Evolutionary conservation across 331 rosid species (phyloP), one percentile per base, ranked within the genome.

Genomic region (Telfairia occidentalis): DNA sequence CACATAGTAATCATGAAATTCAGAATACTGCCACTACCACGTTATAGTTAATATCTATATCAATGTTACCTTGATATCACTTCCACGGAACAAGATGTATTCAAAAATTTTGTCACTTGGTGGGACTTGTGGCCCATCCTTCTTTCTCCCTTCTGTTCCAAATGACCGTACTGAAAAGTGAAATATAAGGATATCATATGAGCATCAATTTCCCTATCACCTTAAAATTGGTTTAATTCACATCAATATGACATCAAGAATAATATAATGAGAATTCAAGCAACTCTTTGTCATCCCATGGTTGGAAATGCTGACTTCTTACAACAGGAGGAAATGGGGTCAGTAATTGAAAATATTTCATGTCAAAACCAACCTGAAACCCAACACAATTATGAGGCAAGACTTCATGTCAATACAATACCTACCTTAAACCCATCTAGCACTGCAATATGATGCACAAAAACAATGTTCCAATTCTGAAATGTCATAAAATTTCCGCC

Each of bases 141-240:
- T 72, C 75, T 61, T 78, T 18, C 82, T 65, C 42, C 82, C 82
- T 73, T 78, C 82, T 11, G 82, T 78, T 49, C 82, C 82, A 48
- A 78, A 78, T n/a, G 82, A 82, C 28, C 80, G 65, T 12, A 82
- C 85, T 81, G 79, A 77, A 79, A 34, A 73, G 77, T 46, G 49
- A 16, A 74, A 69, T 59, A 81, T 24, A 18, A 43, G 12, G n/a
- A 60, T 60, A 75, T 43, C 78, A 43, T 42, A 35, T 54, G 15
- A 73, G 37, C 24, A 23, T 19, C 19, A 53, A 24, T 52, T 9
- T 35, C 15, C 13, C 37, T 23, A 35, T 7, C 21, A 35, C 11
- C 64, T 19, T 52, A 32, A 50, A 11, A 49, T 46, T 71, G 60
- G 29, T 15, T 26, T 48, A 48, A 71, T 23, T 5, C 5, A 6